phyloP scores from a whole-genome alignment of 1,284 basidiomycete genomes.

The Amylostereum areolatum region DNA sequence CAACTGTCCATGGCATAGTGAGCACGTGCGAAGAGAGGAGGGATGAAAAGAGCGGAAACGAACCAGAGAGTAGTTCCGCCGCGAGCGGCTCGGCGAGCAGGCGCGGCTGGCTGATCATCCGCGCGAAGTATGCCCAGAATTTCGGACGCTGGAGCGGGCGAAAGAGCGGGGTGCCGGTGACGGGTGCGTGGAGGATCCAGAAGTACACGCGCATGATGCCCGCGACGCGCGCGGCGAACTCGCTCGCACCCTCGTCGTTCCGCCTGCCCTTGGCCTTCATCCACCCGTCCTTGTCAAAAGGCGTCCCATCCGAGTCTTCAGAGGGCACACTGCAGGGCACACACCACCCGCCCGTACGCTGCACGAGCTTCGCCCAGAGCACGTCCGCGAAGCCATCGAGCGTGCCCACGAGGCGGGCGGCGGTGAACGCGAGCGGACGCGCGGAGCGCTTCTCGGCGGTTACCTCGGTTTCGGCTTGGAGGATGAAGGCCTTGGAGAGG shows the following conservation, averaged over 20 bases:
- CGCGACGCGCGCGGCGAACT: constrained; percentile 72
- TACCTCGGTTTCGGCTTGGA: constrained; percentile 94
- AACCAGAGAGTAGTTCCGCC: constrained; percentile 63
- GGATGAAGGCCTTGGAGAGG: constrained; percentile 81
- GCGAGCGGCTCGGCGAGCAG: constrained; percentile 52
- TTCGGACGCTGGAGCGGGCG: constrained; percentile 53
- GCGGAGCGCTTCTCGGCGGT: constrained; percentile 85
- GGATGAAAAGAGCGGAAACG: constrained; percentile 28
- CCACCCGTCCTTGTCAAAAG: constrained; percentile 47
- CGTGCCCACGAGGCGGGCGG: constrained; percentile 60
- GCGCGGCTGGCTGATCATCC: constrained; percentile 45
- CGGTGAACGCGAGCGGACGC: constrained; percentile 75
- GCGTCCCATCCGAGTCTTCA: constrained; percentile 38
- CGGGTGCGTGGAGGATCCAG: constrained; percentile 54
- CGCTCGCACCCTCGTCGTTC: constrained; percentile 51
- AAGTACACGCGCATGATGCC: constrained; percentile 90
- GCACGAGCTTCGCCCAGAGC: constrained; percentile 82
- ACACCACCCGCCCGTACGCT: constrained; percentile 71
- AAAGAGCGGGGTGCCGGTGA: constrained; percentile 35
- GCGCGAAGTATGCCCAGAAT: constrained; percentile 65
- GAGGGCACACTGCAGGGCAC: constrained; percentile 50
- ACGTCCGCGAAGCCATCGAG: constrained; percentile 64
- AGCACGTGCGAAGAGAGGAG: constrained; percentile 16
- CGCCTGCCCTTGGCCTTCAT: constrained; percentile 68
- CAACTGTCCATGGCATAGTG: constrained; percentile 38